Base-by-base conservation (phyloP, 371 early-diverging fungal species). In the Rhizomucor miehei region DNA sequence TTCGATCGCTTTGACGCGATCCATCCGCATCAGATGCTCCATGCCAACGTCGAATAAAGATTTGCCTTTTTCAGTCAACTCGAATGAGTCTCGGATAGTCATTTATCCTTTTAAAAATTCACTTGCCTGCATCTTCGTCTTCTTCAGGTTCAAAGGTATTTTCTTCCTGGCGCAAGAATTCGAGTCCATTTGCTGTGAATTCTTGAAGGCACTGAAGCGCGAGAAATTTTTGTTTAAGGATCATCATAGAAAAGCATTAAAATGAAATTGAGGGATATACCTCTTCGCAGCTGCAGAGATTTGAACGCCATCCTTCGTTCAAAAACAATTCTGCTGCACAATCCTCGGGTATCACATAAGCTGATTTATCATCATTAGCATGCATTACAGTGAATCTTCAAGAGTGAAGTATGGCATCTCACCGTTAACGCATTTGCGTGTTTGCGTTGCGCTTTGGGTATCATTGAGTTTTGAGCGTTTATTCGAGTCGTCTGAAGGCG, bases 1-100 rank as follows among this genome's bases (percentile, higher is more conserved):
- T 45, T 93, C 89, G 55, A 92, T 70, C 11, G 91, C 89, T 52
- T 80, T 60, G 0, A 88, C 82, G 21, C 89, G 80, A 57, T 91
- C 89, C 69, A 91, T 82, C 29, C 78, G 73, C 44, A 69, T 69
- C 44, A 95, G 72, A 55, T 81, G 79, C 52, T 86, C 80, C 82
- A 94, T 80, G 9, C 90, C 93, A 12, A 80, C 63, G 35, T 93
- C 93, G 41, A 89, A 71, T 21, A 91, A 62, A 1, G 93, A 86
- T 58, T 74, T 80, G 47, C 84, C 85, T 41, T 13, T 43, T 6
- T n/a, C 14, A 4, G 0, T 48, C 21, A 17, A 17, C 39, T 14
- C 11, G 75, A 16, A 81, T 79, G 48, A 79, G 74, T 39, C 64
- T 73, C 41, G 59, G 39, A 23, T 56, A 53, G 20, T 76, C 75